Base-by-base conservation (phyloP, 352 stramenopile genomes). In the Globisporangium apiculatum region DNA sequence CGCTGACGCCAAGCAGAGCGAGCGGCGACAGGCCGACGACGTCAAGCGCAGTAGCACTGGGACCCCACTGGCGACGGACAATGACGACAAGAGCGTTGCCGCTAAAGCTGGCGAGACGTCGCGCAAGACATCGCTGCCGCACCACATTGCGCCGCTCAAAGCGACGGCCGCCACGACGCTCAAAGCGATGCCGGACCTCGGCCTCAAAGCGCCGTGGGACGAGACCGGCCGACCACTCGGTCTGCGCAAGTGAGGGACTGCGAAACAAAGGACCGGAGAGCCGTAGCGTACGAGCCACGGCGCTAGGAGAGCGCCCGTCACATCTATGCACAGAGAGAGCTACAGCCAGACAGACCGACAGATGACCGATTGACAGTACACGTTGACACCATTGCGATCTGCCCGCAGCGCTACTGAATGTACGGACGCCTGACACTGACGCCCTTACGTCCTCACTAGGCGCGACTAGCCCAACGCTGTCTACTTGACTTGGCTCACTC, bases 81-180 rank as follows among this genome's bases (percentile, higher is more conserved):
- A 31, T 31, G 24, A 83, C 51, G 59, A 57, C 38, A 86, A 86
- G 56, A 59, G 24, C 24, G 24, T 31, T 31, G 24, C 57, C 6
- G 58, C 68, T n/a, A 80, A 82, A 40, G 18, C 60, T 7, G 50
- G 36, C 15, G 72, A 81, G 31, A 63, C 71, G 57, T 48, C 69
- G 17, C 69, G 75, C 35, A 92, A 92, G 62, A 75, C 76, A 8
- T 84, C 79, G n/a, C 64, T 88, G 35, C 84, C 84, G 12, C 82
- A 92, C 58, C 84, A 94, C 60, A 81, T 94, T 52, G 73, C 82
- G 7, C 82, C 84, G 17, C 65, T 94, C 47, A 92, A 92, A 55
- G 48, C 67, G 3, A 85, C 71, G 42, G 64, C 65, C 5, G 66
- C 71, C 5, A 64, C 60, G 18, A 77, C 67, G 41, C 75, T 89